Evolutionary conservation across 192 early-diverging fungal species (phyloP), one percentile per base, ranked within the genome.

Genomic region (Linnemannia schmuckeri): DNA sequence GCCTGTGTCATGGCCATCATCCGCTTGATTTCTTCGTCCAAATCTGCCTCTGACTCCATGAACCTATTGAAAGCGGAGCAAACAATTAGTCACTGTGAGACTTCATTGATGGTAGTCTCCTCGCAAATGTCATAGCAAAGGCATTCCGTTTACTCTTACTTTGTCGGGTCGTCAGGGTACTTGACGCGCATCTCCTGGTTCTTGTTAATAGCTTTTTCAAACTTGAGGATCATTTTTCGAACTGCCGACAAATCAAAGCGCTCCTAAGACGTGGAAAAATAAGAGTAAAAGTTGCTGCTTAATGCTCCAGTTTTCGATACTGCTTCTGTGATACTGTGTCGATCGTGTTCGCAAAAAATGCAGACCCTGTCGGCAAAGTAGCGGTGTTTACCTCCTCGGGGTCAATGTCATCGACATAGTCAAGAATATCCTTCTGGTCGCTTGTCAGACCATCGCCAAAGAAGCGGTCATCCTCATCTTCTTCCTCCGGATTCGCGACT

Each of bases 1-100:
- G 93, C 94, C 71, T 96, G 94, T 13, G 96, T 94, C 57, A 97
- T 82, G 24, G 92, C 90, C 78, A 94, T 86, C 70, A 99, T 85
- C 41, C 88, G 89, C 76, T 97, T 95, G 63, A 98, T 94, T 47
- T 96, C 96, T 80, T 97, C 96, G 78, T 97, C 98, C 42, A 99
- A 90, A 81, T 98, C 97, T 15, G 96, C 94, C 87, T 99, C 98
- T 38, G 97, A 98, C 74, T 98, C 97, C 81, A 98, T 96, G 88
- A 99, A 99, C 70, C 92, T 89, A 79, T 73, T 57, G 13, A 46
- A 12, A 24, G 27, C 10, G 49, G 17, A 35, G 18, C 8, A 24
- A 79, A 79, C 24, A 30, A 8, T 17, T 35, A 20, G 41, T 18
- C 35, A 66, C 33, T 46, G 24, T 40, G 27, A 46, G 18, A 70